These are phyloP conservation scores for Phytophthora litchii DNA, from an alignment of 352 stramenopile genomes.

Conservation along the genomic window DNA sequence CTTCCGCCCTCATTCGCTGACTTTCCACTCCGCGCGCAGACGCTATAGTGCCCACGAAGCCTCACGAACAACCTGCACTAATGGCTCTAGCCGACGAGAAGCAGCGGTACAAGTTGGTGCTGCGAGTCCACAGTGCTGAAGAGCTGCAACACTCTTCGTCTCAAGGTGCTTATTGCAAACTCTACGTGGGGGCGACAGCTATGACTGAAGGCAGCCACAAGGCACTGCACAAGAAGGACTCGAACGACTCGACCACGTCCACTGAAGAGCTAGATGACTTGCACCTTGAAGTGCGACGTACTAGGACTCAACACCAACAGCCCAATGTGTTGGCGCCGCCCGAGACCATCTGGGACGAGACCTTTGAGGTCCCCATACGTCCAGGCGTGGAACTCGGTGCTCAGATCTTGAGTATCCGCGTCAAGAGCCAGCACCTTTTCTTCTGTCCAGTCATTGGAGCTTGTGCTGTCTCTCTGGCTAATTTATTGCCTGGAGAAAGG, in stretches of 20 bases:
- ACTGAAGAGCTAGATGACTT: slow-evolving; percentile 29
- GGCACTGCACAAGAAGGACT: slow-evolving; percentile 41
- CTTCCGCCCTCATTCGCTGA: slow-evolving; percentile 34
- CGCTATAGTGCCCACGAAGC: not conserved
- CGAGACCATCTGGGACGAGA: slow-evolving; percentile 65
- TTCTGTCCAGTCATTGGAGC: slow-evolving; percentile 58
- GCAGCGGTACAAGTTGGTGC: slow-evolving; percentile 47
- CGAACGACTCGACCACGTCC: slow-evolving; percentile 24
- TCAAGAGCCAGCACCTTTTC: slow-evolving; percentile 74
- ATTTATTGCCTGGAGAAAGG: slow-evolving; percentile 42
- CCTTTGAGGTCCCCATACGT: slow-evolving; percentile 52
- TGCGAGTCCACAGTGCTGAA: slow-evolving; percentile 62
- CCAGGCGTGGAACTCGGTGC: slow-evolving; percentile 22
- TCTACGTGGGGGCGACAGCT: slow-evolving; percentile 57
- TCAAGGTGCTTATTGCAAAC: slow-evolving; percentile 71
- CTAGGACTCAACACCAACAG: slow-evolving; percentile 44
- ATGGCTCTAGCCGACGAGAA: slow-evolving; percentile 20
- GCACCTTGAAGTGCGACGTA: slow-evolving; percentile 57
- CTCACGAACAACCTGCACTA: not conserved
- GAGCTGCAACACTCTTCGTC: slow-evolving; percentile 53
- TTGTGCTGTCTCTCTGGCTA: slow-evolving; percentile 58
- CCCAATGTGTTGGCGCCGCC: slow-evolving; percentile 32
- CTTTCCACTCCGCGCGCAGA: slow-evolving; percentile 13
- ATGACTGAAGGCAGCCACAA: slow-evolving; percentile 58
- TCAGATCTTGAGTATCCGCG: slow-evolving; percentile 64